Evolutionary conservation across 1,284 basidiomycete genomes (phyloP), one percentile per base, ranked within the genome.

Genomic region (Agroathelia rolfsii): DNA sequence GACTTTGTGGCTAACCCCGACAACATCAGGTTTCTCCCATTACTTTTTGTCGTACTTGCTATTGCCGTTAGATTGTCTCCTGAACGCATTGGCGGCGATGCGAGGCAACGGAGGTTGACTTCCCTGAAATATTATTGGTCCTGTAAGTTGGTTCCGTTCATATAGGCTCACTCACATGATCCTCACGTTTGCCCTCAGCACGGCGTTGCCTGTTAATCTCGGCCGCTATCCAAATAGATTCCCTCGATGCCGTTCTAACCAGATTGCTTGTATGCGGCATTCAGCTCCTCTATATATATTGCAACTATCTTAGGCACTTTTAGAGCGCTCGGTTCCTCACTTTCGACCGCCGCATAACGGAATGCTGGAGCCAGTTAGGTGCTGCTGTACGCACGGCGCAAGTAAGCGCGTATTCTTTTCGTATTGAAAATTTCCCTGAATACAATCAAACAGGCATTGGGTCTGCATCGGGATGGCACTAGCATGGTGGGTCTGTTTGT

Each of bases 361-460:
- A 95, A 58, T 92, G 88, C 49, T 96, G 93, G 90, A 90, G 86
- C 50, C 86, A 93, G 48, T 66, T 96, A 8, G 92, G 92, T 29
- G 89, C 88, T 2, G 89, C 89, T 24, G 78, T 96, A 12, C 66
- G 92, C 34, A 95, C 90, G 10, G 93, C 92, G 8, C 92, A 95
- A 51, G n/a, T n/a, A n/a, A n/a, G n/a, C n/a, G n/a, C n/a, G n/a
- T n/a, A n/a, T n/a, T n/a, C n/a, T n/a, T n/a, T n/a, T n/a, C n/a
- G n/a, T n/a, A n/a, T n/a, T n/a, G n/a, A n/a, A n/a, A n/a, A n/a
- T n/a, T n/a, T n/a, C n/a, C n/a, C n/a, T n/a, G n/a, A n/a, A n/a
- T n/a, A n/a, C n/a, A n/a, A n/a, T n/a, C n/a, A n/a, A n/a, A n/a
- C n/a, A n/a, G n/a, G 92, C 92, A 1, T 76, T 96, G 24, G 93